These are phyloP conservation scores for Endothia cerciana DNA, from an alignment of 2,329 filamentous ascomycete genomes.

Conservation along the genomic window DNA sequence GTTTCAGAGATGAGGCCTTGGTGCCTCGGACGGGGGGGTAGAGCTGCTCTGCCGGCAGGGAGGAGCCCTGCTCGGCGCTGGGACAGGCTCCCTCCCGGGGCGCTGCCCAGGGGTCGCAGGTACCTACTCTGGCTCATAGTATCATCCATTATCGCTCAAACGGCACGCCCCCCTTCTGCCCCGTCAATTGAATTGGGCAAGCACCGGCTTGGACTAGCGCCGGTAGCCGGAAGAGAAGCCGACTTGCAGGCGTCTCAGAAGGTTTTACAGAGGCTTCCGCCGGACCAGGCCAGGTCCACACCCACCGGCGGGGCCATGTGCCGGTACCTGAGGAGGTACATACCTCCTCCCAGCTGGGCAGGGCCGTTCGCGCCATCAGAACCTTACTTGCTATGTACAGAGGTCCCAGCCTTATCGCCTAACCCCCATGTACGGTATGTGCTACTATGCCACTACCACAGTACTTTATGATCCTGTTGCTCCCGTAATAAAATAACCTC, in stretches of 20 bases:
- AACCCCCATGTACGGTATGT: neutral
- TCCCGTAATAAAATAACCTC: neutral
- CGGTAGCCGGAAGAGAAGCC: constrained; percentile 26
- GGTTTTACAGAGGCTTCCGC: neutral
- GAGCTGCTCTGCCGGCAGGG: constrained; percentile 12
- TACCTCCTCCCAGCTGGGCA: neutral
- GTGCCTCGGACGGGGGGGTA: too few relatives aligned
- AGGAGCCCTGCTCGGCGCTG: constrained; percentile 21
- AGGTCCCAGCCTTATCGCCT: constrained; percentile 12
- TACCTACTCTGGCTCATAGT: neutral
- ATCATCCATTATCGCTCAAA: neutral
- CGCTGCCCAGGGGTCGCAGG: neutral
- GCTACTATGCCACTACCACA: neutral
- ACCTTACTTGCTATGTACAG: too few relatives aligned
- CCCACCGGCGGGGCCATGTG: neutral
- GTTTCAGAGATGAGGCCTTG: constrained; percentile 20
- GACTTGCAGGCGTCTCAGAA: constrained; percentile 16
- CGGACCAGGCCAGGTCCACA: neutral
- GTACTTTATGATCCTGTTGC: neutral
- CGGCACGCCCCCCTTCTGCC: constrained; percentile 14
- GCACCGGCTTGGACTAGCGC: constrained; percentile 18
- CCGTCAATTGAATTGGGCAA: constrained; percentile 5
- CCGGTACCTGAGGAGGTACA: constrained; percentile 7
- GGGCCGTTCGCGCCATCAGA: too few relatives aligned
- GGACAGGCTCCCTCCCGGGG: neutral